Percentiles rank a stretch among this genome's conserved stretches.
Evolutionary conservation across 306 rosid genomes (phyloP).

Genomic region (Begonia masoniana): DNA sequence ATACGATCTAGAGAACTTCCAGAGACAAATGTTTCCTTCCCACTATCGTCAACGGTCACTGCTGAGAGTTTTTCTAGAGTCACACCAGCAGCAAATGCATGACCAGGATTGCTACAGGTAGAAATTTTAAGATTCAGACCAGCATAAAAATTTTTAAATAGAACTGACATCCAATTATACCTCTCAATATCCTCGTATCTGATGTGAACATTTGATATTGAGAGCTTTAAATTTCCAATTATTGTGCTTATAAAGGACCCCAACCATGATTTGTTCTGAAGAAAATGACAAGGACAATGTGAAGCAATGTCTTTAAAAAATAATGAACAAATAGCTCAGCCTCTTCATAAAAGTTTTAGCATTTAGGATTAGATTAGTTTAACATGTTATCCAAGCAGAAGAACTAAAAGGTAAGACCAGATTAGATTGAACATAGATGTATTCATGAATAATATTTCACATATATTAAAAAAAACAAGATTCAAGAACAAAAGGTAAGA

Average conservation of each 20-base stretch:
- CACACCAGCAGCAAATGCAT: slow-evolving; percentile 91
- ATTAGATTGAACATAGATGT: too few relatives aligned
- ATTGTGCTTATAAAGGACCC: slow-evolving; percentile 89
- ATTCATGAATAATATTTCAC: too few relatives aligned
- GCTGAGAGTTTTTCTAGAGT: slow-evolving; percentile 84
- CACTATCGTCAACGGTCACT: slow-evolving; percentile 72
- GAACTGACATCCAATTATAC: slow-evolving; percentile 17
- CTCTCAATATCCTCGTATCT: slow-evolving; percentile 94
- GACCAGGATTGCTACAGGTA: slow-evolving; percentile 81
- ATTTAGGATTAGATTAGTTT: background rate
- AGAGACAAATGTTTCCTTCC: slow-evolving; percentile 76
- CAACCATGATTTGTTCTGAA: slow-evolving; percentile 85
- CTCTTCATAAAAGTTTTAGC: background rate
- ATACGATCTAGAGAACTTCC: slow-evolving; percentile 73
- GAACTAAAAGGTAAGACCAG: too few relatives aligned
- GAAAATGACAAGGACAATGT: slow-evolving; percentile 5
- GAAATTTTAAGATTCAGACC: slow-evolving; percentile 17
- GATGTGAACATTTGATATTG: slow-evolving; percentile 85
- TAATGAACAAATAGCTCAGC: background rate
- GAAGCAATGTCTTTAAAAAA: background rate
- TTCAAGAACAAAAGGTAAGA: too few relatives aligned
- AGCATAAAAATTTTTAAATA: background rate
- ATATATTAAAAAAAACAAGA: too few relatives aligned
- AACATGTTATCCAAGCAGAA: too few relatives aligned
- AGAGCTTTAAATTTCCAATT: slow-evolving; percentile 90